Conservation (phyloP, 2,329 filamentous ascomycete species). For the Lasiodiplodia sp. region DNA sequence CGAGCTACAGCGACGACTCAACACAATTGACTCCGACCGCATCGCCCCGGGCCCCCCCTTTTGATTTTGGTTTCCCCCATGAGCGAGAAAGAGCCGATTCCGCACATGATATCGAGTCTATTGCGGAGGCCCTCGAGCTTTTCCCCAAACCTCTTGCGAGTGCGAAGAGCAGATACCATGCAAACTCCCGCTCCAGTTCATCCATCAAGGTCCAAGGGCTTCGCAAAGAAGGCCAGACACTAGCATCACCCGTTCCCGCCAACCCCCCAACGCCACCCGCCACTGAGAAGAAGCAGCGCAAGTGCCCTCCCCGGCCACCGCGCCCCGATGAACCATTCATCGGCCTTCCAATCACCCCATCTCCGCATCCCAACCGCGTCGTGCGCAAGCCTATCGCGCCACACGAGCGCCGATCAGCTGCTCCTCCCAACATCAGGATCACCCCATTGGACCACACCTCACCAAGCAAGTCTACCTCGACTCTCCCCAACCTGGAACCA, state of each 20-base stretch:
- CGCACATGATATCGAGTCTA: conserved; percentile 23
- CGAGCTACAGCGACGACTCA: conserved; percentile 16
- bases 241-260: conserved; percentile 10
- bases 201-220: conserved; percentile 21
- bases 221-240: conserved; percentile 25
- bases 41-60: background rate
- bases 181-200: conserved; percentile 2
- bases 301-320: conserved; percentile 24
- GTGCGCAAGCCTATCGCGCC: conserved; percentile 1
- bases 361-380: conserved; percentile 10
- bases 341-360: conserved; percentile 10
- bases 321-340: conserved; percentile 24
- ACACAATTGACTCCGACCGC: background rate
- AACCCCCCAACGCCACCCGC: background rate
- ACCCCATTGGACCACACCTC: background rate
- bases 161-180: background rate
- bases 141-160: background rate
- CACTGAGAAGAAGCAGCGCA: background rate
- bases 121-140: conserved; percentile 13
- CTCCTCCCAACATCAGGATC: conserved; percentile 9
- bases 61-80: conserved; percentile 25
- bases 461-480: conserved; percentile 1
- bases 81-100: conserved; percentile 28
- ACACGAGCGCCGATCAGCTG: conserved; percentile 12
- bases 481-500: conserved; percentile 16